Evolutionary conservation across 805 yeast species (phyloP).

Genomic region (Ogataea glucozyma): DNA sequence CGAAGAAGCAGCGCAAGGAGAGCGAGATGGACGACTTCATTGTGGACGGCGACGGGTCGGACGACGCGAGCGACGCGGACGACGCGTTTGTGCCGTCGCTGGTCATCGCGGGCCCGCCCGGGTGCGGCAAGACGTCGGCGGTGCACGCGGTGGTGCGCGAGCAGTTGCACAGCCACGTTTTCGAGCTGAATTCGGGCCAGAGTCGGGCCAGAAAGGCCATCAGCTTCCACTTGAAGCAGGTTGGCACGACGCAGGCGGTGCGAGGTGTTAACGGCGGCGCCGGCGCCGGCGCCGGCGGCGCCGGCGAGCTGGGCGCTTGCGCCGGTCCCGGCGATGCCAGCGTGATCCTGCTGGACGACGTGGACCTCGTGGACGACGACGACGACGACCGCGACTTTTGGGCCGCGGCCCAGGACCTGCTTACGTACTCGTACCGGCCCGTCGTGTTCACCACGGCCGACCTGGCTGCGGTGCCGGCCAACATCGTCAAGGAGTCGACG

Average conservation of each 20-base stretch:
- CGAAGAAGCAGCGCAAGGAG: conserved; percentile 22
- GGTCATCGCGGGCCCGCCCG: conserved; percentile 68
- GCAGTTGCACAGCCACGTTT: conserved; percentile 62
- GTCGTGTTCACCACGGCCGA: conserved; percentile 35
- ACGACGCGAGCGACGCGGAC: conserved; percentile 32
- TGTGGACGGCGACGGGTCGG: conserved; percentile 35
- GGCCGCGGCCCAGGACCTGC: conserved; percentile 63
- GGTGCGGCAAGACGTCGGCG: conserved; percentile 77
- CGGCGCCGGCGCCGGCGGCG: conserved; percentile 54
- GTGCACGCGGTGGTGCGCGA: conserved; percentile 67
- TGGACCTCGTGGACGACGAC: conserved; percentile 72
- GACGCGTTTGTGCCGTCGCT: conserved; percentile 59
- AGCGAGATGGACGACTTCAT: conserved; percentile 40
- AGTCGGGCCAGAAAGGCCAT: conserved; percentile 73
- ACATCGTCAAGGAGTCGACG: conserved; percentile 33
- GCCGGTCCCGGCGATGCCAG: conserved; percentile 43
- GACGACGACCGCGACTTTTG: conserved; percentile 83
- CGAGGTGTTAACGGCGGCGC: conserved; percentile 44
- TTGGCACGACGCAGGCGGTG: conserved; percentile 81
- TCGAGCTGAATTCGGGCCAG: conserved; percentile 79
- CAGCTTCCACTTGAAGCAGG: conserved; percentile 63
- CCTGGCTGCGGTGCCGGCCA: conserved; percentile 28
- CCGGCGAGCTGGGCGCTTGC: conserved; percentile 67
- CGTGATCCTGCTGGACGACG: conserved; percentile 80
- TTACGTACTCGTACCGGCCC: conserved; percentile 42